Evolutionary conservation across 352 stramenopile genomes (phyloP).

Genomic region (Blastocystis sp.): DNA sequence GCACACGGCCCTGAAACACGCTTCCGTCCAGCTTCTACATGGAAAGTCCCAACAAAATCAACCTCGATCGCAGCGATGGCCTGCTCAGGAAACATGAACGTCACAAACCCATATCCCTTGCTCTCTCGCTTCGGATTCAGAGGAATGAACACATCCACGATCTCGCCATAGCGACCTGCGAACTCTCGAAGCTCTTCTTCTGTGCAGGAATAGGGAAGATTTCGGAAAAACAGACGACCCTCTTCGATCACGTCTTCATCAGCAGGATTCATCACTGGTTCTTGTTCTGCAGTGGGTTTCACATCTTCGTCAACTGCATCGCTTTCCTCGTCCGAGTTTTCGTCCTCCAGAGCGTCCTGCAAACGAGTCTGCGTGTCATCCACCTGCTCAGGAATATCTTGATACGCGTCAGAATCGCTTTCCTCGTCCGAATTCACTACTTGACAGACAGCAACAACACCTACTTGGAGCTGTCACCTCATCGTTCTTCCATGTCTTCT

Average conservation of each 20-base stretch:
- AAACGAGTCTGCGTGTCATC: background rate
- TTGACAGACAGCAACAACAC: background rate
- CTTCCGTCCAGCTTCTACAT: conserved; percentile 75
- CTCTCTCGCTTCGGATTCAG: conserved; percentile 86
- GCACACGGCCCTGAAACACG: conserved; percentile 87
- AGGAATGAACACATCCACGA: conserved; percentile 88
- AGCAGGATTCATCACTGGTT: background rate
- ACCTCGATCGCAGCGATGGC: conserved; percentile 75
- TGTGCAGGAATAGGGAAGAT: conserved; percentile 88
- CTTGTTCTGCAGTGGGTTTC: background rate
- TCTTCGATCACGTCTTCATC: background rate
- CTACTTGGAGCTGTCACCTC: conserved; percentile 63
- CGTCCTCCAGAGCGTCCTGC: background rate
- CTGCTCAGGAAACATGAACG: conserved; percentile 82
- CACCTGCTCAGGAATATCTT: background rate
- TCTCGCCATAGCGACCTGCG: conserved; percentile 77
- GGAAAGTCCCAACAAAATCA: background rate
- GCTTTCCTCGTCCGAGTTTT: conserved; percentile 57
- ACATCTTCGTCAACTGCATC: conserved; percentile 61
- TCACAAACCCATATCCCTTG: conserved; percentile 94
- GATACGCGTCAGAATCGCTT: conserved; percentile 11
- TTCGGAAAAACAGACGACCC: conserved; percentile 89
- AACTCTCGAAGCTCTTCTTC: conserved; percentile 87
- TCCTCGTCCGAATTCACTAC: background rate
- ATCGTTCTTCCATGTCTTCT: conserved; percentile 81